These are phyloP conservation scores for Phaeosphaeriaceae sp. DNA, from an alignment of 2,329 filamentous ascomycete genomes.

Conservation along the genomic window DNA sequence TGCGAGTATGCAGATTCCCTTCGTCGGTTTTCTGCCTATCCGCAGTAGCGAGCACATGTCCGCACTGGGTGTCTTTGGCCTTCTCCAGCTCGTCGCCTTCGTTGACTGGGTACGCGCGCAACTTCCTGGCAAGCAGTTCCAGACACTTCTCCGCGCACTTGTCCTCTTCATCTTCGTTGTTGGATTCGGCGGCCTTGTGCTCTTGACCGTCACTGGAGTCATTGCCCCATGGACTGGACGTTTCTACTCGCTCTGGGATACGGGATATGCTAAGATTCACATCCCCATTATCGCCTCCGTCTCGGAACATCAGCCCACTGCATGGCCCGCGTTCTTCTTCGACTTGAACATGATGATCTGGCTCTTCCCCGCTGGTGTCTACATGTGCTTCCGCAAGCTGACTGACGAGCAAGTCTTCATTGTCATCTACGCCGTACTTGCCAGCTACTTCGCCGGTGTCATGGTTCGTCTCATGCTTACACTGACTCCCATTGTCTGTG, in stretches of 20 bases:
- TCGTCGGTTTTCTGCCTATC: slow-evolving; percentile 95
- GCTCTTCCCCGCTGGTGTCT: slow-evolving; percentile 98
- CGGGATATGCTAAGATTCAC: slow-evolving; percentile 97
- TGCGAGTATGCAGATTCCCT: slow-evolving; percentile 99
- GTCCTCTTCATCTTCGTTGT: slow-evolving; percentile 78
- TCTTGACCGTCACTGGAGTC: slow-evolving; percentile 84
- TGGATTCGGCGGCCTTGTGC: slow-evolving; percentile 77
- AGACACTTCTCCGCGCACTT: slow-evolving; percentile 81
- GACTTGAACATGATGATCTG: slow-evolving; percentile 98
- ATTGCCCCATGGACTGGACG: slow-evolving; percentile 98
- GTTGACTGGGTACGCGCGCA: slow-evolving; percentile 90
- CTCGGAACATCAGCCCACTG: slow-evolving; percentile 97
- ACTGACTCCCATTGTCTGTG: slow-evolving; percentile 93
- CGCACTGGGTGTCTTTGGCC: slow-evolving; percentile 91
- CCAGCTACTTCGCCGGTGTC: slow-evolving; percentile 97
- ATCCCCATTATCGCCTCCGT: slow-evolving; percentile 99
- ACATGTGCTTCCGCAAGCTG: slow-evolving; percentile 94
- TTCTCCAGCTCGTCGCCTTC: slow-evolving; percentile 91
- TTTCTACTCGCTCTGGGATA: slow-evolving; percentile 99
- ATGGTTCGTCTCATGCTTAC: slow-evolving; percentile 99
- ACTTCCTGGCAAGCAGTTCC: slow-evolving; percentile 91
- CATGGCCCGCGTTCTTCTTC: slow-evolving; percentile 99
- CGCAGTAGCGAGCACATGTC: slow-evolving; percentile 99
- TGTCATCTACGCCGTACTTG: slow-evolving; percentile 94
- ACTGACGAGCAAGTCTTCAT: slow-evolving; percentile 97